phyloP scores from a whole-genome alignment of 2,329 filamentous ascomycete genomes.

The Ascochyta viciae-villosae region DNA sequence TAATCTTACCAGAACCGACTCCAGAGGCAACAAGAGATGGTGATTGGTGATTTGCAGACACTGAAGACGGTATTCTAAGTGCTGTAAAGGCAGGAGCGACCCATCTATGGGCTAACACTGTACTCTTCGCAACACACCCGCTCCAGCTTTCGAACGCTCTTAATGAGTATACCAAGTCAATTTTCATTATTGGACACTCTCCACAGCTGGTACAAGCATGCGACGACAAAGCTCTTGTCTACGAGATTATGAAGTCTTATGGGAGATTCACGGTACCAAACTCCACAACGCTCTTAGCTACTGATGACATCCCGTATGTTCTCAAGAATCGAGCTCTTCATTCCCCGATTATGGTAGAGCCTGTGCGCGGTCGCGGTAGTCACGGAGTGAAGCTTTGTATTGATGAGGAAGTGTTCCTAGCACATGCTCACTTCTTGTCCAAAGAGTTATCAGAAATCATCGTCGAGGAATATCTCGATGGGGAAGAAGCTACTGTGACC shows the following conservation, averaged over 20 bases:
- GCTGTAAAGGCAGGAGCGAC: not conserved
- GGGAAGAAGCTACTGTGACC: slow-evolving; percentile 60
- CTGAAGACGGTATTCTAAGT: not conserved
- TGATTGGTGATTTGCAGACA: slow-evolving; percentile 4
- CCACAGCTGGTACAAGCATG: slow-evolving; percentile 57
- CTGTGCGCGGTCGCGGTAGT: slow-evolving; percentile 58
- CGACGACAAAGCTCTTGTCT: slow-evolving; percentile 60
- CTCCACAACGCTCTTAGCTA: not conserved
- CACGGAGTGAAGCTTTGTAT: slow-evolving; percentile 59
- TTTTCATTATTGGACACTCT: slow-evolving; percentile 57
- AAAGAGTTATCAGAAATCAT: slow-evolving; percentile 51
- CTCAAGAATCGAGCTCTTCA: not conserved
- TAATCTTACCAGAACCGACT: slow-evolving; percentile 43
- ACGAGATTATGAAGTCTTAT: slow-evolving; percentile 50
- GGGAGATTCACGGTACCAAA: slow-evolving; percentile 38
- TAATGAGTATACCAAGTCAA: slow-evolving; percentile 8
- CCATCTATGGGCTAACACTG: slow-evolving; percentile 3
- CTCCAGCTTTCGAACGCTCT: not conserved
- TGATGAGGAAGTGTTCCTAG: slow-evolving; percentile 34
- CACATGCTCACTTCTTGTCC: slow-evolving; percentile 48
- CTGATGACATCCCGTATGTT: slow-evolving; percentile 29
- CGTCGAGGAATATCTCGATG: slow-evolving; percentile 57
- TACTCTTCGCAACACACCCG: not conserved
- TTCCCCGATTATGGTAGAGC: slow-evolving; percentile 58
- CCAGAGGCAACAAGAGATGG: not conserved